Evolutionary conservation across 257 asterid species (phyloP).

Genomic region (Nicotiana attenuata): DNA sequence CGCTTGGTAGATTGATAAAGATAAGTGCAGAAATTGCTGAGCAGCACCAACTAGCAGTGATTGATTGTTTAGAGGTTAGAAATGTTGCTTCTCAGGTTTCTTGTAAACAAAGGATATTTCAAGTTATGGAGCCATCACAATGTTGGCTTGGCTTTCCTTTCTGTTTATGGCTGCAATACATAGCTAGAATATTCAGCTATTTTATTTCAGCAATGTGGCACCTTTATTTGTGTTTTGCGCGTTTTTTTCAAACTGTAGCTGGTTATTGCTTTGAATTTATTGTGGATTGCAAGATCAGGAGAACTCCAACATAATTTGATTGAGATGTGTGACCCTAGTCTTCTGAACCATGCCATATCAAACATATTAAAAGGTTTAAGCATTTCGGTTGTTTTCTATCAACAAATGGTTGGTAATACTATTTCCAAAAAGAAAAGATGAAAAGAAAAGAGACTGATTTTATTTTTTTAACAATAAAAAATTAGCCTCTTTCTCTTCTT

Average conservation of each 20-base stretch:
- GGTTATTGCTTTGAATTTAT: neutral
- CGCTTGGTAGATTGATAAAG: slow-evolving; percentile 93
- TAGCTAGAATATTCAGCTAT: neutral
- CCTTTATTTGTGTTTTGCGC: neutral
- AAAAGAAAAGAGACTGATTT: no score
- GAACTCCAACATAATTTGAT: neutral
- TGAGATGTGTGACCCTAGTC: neutral
- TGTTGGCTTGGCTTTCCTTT: slow-evolving; percentile 4
- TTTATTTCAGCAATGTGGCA: neutral
- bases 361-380: neutral
- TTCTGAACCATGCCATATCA: neutral
- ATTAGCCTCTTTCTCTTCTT: neutral
- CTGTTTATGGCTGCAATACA: neutral
- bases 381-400: neutral
- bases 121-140: neutral
- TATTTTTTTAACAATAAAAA: no score
- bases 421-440: no score
- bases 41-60: slow-evolving; percentile 95
- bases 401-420: neutral
- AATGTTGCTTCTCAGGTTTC: neutral
- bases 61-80: slow-evolving; percentile 91
- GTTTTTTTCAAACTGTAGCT: neutral
- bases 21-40: slow-evolving; percentile 93
- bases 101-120: neutral
- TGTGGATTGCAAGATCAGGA: neutral